Conservation (phyloP, 108 stramenopile species). For the Nitzschia sp. region DNA sequence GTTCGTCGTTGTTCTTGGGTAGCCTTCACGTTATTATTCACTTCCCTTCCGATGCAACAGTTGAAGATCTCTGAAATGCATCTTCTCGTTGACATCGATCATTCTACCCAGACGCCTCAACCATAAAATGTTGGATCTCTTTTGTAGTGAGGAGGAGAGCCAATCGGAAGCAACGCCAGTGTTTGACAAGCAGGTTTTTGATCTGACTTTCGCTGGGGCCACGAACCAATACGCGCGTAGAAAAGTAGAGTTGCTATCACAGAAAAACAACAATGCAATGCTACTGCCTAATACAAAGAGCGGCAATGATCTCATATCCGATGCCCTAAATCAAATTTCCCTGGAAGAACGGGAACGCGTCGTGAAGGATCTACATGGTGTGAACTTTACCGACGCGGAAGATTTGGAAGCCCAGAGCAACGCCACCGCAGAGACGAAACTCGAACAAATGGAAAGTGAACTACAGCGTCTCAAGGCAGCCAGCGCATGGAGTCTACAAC, state of each 20-base stretch:
- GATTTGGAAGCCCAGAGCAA: neutral
- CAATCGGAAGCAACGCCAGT: neutral
- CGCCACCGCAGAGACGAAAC: neutral
- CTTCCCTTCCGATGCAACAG: too few species aligned
- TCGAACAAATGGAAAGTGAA: neutral
- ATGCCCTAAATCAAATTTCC: constrained; percentile 9
- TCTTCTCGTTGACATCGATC: too few species aligned
- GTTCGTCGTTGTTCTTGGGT: too few species aligned
- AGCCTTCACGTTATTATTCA: too few species aligned
- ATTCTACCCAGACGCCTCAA: too few species aligned
- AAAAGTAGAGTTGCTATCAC: too few species aligned
- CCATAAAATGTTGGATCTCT: neutral
- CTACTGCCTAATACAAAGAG: neutral
- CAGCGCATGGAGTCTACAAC: constrained; percentile 15
- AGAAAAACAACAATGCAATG: too few species aligned
- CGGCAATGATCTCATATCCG: neutral
- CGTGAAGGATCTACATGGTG: constrained; percentile 10
- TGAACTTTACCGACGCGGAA: neutral
- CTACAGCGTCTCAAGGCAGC: constrained; percentile 10
- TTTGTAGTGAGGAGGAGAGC: neutral
- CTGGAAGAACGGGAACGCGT: constrained; percentile 20
- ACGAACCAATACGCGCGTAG: too few species aligned
- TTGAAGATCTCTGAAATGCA: too few species aligned
- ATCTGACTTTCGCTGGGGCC: too few species aligned
- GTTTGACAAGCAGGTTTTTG: neutral